Conservation (phyloP, 2,329 filamentous ascomycete genomes). For the Ophiostoma ulmi region DNA sequence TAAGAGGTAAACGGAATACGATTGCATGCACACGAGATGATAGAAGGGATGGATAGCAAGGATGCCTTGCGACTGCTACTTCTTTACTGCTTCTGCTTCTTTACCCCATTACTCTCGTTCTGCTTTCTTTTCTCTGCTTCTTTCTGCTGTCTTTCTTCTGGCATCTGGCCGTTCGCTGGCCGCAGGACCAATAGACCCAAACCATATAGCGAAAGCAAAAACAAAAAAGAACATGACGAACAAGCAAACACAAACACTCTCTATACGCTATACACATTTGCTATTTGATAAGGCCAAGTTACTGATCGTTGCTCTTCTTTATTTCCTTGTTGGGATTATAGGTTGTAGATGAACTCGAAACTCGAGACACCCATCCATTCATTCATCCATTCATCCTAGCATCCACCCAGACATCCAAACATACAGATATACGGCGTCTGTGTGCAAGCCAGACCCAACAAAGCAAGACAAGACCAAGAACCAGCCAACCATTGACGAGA, state of each 20-base stretch:
- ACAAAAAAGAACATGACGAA: constrained; percentile 2
- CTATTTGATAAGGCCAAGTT: constrained; percentile 23
- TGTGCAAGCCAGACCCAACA: background rate
- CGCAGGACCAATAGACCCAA: constrained; percentile 24
- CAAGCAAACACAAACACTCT: constrained; percentile 13
- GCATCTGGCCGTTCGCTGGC: constrained; percentile 15
- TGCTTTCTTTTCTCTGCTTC: background rate
- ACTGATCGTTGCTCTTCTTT: constrained; percentile 32
- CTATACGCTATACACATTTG: background rate
- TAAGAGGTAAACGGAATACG: background rate
- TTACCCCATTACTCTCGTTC: background rate
- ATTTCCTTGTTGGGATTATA: constrained; percentile 27
- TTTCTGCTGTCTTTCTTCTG: constrained; percentile 14
- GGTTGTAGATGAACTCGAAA: constrained; percentile 30
- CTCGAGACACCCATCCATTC: constrained; percentile 14
- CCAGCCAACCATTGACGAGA: constrained; percentile 1
- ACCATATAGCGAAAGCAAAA: constrained; percentile 24
- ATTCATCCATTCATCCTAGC: background rate
- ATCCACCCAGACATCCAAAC: too few relatives aligned
- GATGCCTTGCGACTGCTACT: constrained; percentile 1
- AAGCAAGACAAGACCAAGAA: background rate
- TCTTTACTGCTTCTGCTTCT: background rate
- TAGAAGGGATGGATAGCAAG: constrained; percentile 16
- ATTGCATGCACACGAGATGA: constrained; percentile 17
- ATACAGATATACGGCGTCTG: too few relatives aligned